These are phyloP conservation scores for Pugionium cornutum DNA, from an alignment of 345 rosid genomes.

Conservation along the genomic window DNA sequence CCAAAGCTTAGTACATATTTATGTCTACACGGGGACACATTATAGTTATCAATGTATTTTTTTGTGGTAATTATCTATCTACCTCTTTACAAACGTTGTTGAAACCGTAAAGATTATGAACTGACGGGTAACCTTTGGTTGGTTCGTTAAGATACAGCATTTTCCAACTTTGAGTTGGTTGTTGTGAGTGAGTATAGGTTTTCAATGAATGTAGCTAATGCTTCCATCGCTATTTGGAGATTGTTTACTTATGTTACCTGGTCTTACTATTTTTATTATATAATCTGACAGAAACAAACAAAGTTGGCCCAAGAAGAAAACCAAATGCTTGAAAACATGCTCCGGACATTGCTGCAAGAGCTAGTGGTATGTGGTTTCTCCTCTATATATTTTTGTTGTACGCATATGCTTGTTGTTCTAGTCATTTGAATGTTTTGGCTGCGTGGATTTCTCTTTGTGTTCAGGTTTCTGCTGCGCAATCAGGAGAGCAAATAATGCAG, in stretches of 20 bases:
- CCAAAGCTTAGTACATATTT: not conserved
- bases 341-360: slow-evolving; percentile 76
- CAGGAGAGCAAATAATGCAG: slow-evolving; percentile 79
- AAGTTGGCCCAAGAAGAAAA: slow-evolving; percentile 96
- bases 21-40: not conserved
- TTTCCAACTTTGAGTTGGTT: not conserved
- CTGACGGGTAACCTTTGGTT: not conserved
- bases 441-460: slow-evolving; percentile 12
- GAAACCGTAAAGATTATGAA: not conserved
- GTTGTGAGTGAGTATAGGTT: not conserved
- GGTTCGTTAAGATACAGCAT: not conserved
- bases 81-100: not conserved
- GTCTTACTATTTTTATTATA: slow-evolving; percentile 22
- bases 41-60: not conserved
- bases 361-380: slow-evolving; percentile 61
- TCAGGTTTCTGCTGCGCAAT: slow-evolving; percentile 75
- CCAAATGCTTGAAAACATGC: slow-evolving; percentile 88
- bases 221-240: not conserved
- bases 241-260: not conserved
- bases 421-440: not conserved
- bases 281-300: slow-evolving; percentile 63
- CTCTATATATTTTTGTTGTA: slow-evolving; percentile 5
- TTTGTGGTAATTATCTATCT: not conserved
- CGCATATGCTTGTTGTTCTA: slow-evolving; percentile 9
- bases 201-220: not conserved